phyloP scores from a whole-genome alignment of 2,329 filamentous ascomycete genomes.

The Dothideomycetes sp. region DNA sequence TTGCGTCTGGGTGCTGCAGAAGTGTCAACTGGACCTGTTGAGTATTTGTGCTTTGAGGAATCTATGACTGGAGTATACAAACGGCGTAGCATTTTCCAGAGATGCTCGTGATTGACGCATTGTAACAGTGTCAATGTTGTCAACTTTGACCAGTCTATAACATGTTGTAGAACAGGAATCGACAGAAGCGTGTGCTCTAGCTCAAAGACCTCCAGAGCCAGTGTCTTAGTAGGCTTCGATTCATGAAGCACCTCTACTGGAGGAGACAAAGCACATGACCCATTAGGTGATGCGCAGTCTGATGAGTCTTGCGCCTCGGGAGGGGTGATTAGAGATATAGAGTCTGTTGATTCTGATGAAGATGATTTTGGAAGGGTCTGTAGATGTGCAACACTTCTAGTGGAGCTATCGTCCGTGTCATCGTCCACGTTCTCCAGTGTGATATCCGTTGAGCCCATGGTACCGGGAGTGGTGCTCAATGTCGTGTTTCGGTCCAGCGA shows the following conservation, averaged over 20 bases:
- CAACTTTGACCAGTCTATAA: conserved; percentile 65
- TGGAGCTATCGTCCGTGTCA: background rate
- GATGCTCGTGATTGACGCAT: conserved; percentile 61
- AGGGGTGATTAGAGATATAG: background rate
- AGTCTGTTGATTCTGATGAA: no score
- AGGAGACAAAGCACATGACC: no score
- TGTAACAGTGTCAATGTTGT: conserved; percentile 65
- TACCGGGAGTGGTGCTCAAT: no score
- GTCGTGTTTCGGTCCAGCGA: no score
- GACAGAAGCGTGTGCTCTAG: conserved; percentile 68
- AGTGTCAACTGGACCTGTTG: background rate
- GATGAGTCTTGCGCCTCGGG: background rate
- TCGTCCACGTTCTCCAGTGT: no score
- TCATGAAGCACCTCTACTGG: no score
- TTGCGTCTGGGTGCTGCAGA: background rate
- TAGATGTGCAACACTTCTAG: background rate
- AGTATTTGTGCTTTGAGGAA: background rate
- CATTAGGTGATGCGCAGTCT: no score
- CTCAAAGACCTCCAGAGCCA: conserved; percentile 63
- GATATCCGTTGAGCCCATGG: no score
- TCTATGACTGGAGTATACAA: conserved; percentile 1
- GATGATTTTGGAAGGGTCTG: background rate
- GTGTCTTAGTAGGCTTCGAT: conserved; percentile 29
- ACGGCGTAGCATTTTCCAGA: conserved; percentile 64
- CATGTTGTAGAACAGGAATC: conserved; percentile 57